Evolutionary conservation across 140 eudicot genomes (phyloP).

Genomic region (Ambrosia hybrid): DNA sequence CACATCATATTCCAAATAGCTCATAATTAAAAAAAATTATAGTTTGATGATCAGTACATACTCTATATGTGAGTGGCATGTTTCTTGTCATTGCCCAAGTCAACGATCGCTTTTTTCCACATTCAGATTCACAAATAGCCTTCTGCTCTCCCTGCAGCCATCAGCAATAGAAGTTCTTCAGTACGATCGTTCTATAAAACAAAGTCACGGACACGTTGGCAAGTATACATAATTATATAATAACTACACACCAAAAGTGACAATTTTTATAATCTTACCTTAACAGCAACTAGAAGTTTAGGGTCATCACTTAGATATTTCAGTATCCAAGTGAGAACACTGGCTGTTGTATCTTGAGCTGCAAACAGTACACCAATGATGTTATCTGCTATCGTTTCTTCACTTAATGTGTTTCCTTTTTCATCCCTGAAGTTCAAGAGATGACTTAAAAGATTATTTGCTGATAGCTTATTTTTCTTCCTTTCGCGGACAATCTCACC

Average conservation of each 20-base stretch:
- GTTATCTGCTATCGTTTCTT: conserved; percentile 32
- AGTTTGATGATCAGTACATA: conserved; percentile 31
- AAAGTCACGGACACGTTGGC: conserved; percentile 1
- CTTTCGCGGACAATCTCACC: conserved; percentile 52
- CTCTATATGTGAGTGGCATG: conserved; percentile 71
- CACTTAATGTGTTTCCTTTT: conserved; percentile 47
- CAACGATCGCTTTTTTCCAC: conserved; percentile 43
- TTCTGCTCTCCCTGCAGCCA: conserved; percentile 65
- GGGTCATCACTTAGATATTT: conserved; percentile 43
- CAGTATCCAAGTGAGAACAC: no score
- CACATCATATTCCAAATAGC: not conserved
- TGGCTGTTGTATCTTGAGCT: no score
- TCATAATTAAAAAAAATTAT: not conserved
- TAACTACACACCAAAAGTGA: conserved; percentile 3
- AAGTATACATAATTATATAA: not conserved
- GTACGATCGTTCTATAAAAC: conserved; percentile 8
- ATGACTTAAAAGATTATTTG: conserved; percentile 56
- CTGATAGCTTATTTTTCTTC: conserved; percentile 48
- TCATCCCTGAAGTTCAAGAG: conserved; percentile 66
- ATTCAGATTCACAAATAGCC: conserved; percentile 50
- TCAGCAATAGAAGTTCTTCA: conserved; percentile 21
- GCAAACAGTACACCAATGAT: no score
- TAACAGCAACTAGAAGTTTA: conserved; percentile 59
- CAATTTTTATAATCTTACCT: conserved; percentile 38
- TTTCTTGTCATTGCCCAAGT: conserved; percentile 77